phyloP scores from a whole-genome alignment of 1,139 yeast species.

The Lodderomyces elongisporus region DNA sequence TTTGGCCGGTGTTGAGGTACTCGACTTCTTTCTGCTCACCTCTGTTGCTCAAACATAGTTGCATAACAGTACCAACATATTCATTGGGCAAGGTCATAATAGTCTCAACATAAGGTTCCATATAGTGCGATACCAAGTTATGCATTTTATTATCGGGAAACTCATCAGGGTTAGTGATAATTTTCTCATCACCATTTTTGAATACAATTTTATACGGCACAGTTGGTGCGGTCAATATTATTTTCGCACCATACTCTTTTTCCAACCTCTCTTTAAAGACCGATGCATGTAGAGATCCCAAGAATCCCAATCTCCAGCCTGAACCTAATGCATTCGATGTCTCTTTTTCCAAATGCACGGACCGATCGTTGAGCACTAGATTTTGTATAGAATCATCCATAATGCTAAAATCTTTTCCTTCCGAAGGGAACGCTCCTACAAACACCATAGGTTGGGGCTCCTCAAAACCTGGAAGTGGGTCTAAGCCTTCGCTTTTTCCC shows the following conservation, averaged over 20 bases:
- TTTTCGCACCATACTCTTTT: constrained; percentile 88
- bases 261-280: constrained; percentile 89
- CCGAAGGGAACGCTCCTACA: constrained; percentile 97
- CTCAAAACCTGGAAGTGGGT: constrained; percentile 89
- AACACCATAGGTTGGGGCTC: constrained; percentile 98
- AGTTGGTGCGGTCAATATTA: constrained; percentile 92
- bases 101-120: constrained; percentile 90
- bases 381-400: constrained; percentile 89
- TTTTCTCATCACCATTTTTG: constrained; percentile 56
- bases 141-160: constrained; percentile 63
- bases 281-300: constrained; percentile 92
- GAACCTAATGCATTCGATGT: constrained; percentile 93
- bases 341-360: constrained; percentile 84
- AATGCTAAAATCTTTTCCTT: constrained; percentile 83
- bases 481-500: constrained; percentile 58
- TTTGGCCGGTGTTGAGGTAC: constrained; percentile 78
- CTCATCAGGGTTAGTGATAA: constrained; percentile 85
- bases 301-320: constrained; percentile 95
- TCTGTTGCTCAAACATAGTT: constrained; percentile 76
- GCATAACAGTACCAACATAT: constrained; percentile 80
- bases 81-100: constrained; percentile 89
- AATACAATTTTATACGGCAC: constrained; percentile 81
- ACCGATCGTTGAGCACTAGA: constrained; percentile 83
- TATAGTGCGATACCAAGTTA: constrained; percentile 50
- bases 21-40: constrained; percentile 80